Conservation (phyloP, 306 rosid species). For the Alnus rubra region DNA sequence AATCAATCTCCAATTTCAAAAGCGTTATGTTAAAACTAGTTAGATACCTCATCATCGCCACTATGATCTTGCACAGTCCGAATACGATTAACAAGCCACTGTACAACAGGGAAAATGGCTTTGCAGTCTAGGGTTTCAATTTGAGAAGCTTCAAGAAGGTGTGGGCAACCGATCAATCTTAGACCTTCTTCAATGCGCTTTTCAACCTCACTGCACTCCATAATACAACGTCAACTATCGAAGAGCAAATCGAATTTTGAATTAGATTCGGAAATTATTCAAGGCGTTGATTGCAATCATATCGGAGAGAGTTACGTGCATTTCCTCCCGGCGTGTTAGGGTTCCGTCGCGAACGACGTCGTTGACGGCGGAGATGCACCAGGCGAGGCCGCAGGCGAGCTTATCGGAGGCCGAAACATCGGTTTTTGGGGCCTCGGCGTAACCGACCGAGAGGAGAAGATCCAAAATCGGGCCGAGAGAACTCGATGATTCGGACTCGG, state of each 20-base stretch:
- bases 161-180: constrained; percentile 46
- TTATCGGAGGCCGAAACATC: constrained; percentile 29
- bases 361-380: constrained; percentile 45
- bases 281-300: background rate
- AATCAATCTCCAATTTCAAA: background rate
- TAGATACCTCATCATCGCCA: constrained; percentile 31
- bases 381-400: constrained; percentile 39
- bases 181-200: constrained; percentile 44
- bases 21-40: background rate
- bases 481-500: constrained; percentile 15
- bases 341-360: constrained; percentile 15
- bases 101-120: constrained; percentile 42
- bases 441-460: constrained; percentile 38
- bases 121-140: constrained; percentile 33
- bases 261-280: background rate
- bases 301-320: constrained; percentile 33
- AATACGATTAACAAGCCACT: constrained; percentile 45
- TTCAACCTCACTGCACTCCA: constrained; percentile 32
- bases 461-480: constrained; percentile 26
- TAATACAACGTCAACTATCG: background rate
- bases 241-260: background rate
- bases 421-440: constrained; percentile 23
- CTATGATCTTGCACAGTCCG: constrained; percentile 12
- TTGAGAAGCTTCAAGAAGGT: constrained; percentile 34
- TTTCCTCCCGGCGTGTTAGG: constrained; percentile 10